Conservation (phyloP, 2,329 filamentous ascomycete genomes). For the Penicillium sp. region DNA sequence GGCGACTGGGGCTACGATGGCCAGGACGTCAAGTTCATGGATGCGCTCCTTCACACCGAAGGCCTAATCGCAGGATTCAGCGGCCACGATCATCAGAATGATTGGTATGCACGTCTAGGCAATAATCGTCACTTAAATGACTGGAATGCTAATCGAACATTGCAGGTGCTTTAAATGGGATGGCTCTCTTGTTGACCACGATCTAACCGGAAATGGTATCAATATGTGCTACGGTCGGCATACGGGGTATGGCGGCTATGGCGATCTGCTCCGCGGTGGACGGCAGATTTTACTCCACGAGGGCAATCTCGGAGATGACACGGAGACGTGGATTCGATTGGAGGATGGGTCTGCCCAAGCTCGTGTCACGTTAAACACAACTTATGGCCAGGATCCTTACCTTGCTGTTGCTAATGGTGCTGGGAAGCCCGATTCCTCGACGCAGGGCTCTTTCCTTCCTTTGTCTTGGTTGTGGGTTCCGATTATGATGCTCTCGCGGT, state of each 20-base stretch:
- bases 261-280: constrained; percentile 54
- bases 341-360: constrained; percentile 48
- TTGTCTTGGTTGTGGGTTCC: constrained; percentile 4
- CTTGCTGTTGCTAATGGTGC: not conserved
- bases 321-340: constrained; percentile 55
- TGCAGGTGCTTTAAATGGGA: constrained; percentile 36
- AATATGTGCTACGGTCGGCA: constrained; percentile 55
- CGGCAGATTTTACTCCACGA: constrained; percentile 48
- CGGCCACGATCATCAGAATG: constrained; percentile 58
- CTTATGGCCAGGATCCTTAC: constrained; percentile 46
- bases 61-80: constrained; percentile 53
- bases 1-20: constrained; percentile 7
- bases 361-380: constrained; percentile 49
- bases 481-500: constrained; percentile 2
- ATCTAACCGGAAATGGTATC: constrained; percentile 37
- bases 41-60: constrained; percentile 47
- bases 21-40: constrained; percentile 56
- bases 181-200: constrained; percentile 19
- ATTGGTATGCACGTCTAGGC: constrained; percentile 44
- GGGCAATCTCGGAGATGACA: constrained; percentile 35
- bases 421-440: not conserved
- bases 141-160: not conserved
- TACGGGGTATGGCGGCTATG: constrained; percentile 62
- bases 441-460: not conserved
- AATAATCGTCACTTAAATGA: not conserved